A percentile compares a stretch with the other conserved stretches of the same genome.
phyloP scores from a whole-genome alignment of 2,329 filamentous ascomycete genomes.

The Aureobasidium sp. region DNA sequence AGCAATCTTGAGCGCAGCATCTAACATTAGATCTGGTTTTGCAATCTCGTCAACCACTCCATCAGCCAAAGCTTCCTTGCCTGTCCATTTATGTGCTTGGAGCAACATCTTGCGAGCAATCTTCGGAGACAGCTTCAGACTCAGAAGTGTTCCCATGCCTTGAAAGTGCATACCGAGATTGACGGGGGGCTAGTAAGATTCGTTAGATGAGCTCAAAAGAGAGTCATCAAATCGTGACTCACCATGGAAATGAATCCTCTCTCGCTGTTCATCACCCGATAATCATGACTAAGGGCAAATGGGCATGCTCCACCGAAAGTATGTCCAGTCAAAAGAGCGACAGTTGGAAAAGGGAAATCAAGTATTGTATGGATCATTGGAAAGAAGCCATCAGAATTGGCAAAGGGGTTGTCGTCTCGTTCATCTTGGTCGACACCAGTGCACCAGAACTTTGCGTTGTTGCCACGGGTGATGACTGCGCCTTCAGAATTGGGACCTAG shows the following conservation, averaged over 20 bases:
- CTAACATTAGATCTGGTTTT: constrained; percentile 43
- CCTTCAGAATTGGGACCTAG: constrained; percentile 44
- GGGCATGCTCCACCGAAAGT: constrained; percentile 45
- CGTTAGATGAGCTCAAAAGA: neutral
- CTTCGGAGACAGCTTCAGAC: constrained; percentile 45
- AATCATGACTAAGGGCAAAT: constrained; percentile 43
- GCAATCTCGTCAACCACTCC: constrained; percentile 49
- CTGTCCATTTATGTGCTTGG: constrained; percentile 50
- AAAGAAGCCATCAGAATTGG: constrained; percentile 32
- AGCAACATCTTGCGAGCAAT: constrained; percentile 51
- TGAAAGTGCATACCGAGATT: constrained; percentile 51
- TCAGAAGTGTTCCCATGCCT: constrained; percentile 47
- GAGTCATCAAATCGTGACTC: neutral
- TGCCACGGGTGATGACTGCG: constrained; percentile 47
- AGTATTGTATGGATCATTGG: constrained; percentile 31
- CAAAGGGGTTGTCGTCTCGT: constrained; percentile 28
- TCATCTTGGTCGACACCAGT: constrained; percentile 36
- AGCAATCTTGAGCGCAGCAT: constrained; percentile 40
- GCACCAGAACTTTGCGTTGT: constrained; percentile 47
- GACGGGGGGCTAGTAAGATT: constrained; percentile 37
- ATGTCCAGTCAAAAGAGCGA: constrained; percentile 43
- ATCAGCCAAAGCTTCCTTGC: constrained; percentile 44
- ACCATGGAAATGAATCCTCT: constrained; percentile 43
- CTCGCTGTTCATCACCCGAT: constrained; percentile 42
- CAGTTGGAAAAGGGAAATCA: constrained; percentile 37